phyloP scores from a whole-genome alignment of 2,329 filamentous ascomycete species.

The Coniosporium tulheliwenetii region DNA sequence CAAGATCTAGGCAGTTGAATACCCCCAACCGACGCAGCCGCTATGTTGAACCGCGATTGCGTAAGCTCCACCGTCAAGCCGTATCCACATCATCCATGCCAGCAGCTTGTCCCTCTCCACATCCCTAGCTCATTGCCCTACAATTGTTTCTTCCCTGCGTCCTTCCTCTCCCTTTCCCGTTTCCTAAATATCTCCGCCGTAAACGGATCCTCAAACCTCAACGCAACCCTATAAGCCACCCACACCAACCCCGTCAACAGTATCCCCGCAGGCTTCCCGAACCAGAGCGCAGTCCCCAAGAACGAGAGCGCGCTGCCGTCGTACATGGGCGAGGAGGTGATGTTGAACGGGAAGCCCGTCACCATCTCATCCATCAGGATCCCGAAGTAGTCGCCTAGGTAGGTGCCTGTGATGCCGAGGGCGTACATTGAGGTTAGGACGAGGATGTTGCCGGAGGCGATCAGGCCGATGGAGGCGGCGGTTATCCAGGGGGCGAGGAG shows the following conservation, averaged over 20 bases:
- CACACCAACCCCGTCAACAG: conserved; percentile 61
- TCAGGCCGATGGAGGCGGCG: conserved; percentile 53
- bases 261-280: conserved; percentile 75
- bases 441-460: conserved; percentile 64
- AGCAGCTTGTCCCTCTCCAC: no score
- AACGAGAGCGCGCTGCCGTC: conserved; percentile 88
- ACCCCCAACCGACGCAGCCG: no score
- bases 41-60: no score
- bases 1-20: no score
- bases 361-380: conserved; percentile 94
- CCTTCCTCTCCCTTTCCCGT: conserved; percentile 44
- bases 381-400: conserved; percentile 95
- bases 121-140: background rate
- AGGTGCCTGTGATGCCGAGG: conserved; percentile 87
- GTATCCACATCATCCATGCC: no score
- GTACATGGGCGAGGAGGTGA: conserved; percentile 90
- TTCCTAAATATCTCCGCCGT: conserved; percentile 86
- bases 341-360: conserved; percentile 88
- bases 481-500: conserved; percentile 46
- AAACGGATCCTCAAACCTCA: conserved; percentile 87
- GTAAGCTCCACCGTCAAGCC: no score
- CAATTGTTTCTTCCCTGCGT: conserved; percentile 12
- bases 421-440: conserved; percentile 84
- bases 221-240: conserved; percentile 62
- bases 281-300: conserved; percentile 69